Conservation (phyloP, 768 basidiomycete species). For the Russula foetens region DNA sequence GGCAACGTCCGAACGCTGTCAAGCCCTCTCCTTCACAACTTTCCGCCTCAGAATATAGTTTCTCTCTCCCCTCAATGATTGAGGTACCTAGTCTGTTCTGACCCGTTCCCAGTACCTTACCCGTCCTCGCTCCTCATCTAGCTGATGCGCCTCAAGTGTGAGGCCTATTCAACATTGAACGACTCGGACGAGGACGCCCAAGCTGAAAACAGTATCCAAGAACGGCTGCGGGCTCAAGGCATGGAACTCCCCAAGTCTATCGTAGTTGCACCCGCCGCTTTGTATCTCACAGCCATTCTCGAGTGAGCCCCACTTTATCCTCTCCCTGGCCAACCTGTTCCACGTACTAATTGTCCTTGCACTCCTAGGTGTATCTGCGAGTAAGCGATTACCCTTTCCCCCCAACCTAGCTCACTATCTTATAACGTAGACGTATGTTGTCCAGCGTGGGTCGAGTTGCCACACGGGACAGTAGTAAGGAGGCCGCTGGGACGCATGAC, state of each 20-base stretch:
- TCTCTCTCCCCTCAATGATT: constrained; percentile 66
- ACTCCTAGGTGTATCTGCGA: constrained; percentile 72
- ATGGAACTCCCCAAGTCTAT: constrained; percentile 41
- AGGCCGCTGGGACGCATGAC: constrained; percentile 68
- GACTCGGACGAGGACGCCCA: constrained; percentile 69
- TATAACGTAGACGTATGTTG: constrained; percentile 63
- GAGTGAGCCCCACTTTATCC: constrained; percentile 52
- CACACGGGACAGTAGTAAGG: constrained; percentile 76
- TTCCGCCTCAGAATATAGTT: constrained; percentile 49
- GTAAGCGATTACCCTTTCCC: constrained; percentile 38
- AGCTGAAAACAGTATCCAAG: constrained; percentile 53
- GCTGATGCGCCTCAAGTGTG: constrained; percentile 80
- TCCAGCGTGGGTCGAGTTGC: constrained; percentile 79
- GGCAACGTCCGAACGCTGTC: constrained; percentile 55
- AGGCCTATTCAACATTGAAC: constrained; percentile 80
- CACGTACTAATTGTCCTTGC: constrained; percentile 18
- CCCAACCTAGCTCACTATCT: constrained; percentile 11
- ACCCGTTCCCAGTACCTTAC: constrained; percentile 7
- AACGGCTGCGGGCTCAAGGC: constrained; percentile 43
- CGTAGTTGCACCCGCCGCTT: constrained; percentile 63
- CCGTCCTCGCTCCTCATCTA: constrained; percentile 26
- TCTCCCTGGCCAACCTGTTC: not conserved
- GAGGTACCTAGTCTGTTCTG: constrained; percentile 42
- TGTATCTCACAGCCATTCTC: constrained; percentile 88
- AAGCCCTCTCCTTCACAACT: constrained; percentile 22